phyloP scores from a whole-genome alignment of 2,329 filamentous ascomycete species.

The Fusarium hainanense region DNA sequence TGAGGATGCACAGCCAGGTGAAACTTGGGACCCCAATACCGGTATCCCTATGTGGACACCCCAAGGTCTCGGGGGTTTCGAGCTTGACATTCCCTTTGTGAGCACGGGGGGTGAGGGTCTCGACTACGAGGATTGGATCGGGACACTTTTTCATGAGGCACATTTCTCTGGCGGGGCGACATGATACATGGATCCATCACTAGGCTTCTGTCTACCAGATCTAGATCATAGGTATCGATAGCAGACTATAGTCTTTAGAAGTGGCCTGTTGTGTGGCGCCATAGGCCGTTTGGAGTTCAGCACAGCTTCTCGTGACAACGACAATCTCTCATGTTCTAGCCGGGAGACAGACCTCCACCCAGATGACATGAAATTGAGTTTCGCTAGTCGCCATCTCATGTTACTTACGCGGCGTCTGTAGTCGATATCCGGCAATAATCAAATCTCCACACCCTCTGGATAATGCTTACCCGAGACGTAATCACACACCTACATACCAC shows the following conservation, averaged over 20 bases:
- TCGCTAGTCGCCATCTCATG: not conserved
- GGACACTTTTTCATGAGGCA: not conserved
- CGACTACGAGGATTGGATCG: slow-evolving; percentile 2
- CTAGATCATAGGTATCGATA: not conserved
- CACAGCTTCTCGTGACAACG: not conserved
- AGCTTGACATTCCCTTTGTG: not conserved
- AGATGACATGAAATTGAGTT: fast-evolving
- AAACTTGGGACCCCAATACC: not conserved
- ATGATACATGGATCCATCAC: not conserved
- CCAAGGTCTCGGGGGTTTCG: not conserved
- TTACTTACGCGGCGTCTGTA: not conserved
- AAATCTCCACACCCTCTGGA: not conserved
- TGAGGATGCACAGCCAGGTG: not conserved
- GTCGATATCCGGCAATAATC: not conserved
- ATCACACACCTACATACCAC: not conserved
- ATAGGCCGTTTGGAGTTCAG: too few relatives aligned
- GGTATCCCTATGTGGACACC: not conserved
- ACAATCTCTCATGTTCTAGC: not conserved
- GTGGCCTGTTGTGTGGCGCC: too few relatives aligned
- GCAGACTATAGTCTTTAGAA: not conserved
- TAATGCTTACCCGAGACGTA: not conserved
- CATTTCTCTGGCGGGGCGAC: not conserved
- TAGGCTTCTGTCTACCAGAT: not conserved
- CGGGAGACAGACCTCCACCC: not conserved
- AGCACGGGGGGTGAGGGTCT: not conserved